Evolutionary conservation across 306 rosid species (phyloP).

Genomic region (Sesbania bispinosa): DNA sequence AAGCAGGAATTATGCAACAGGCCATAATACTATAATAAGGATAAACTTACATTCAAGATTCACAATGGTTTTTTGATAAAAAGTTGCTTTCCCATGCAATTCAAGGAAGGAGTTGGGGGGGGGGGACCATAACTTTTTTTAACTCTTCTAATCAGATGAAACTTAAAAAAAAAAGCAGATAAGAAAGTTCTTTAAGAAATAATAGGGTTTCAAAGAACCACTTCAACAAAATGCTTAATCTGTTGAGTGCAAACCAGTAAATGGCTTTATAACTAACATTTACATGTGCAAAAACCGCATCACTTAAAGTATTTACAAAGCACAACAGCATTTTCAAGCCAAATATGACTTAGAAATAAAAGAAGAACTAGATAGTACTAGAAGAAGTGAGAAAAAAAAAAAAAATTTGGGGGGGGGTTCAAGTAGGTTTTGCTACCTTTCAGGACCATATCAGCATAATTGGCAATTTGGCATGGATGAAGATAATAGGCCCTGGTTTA

Average conservation of each 20-base stretch:
- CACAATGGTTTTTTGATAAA: neutral
- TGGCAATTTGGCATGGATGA: too few relatives aligned
- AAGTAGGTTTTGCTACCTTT: too few relatives aligned
- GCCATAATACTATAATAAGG: neutral
- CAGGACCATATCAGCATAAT: too few relatives aligned
- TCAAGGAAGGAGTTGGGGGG: neutral
- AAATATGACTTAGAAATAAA: neutral
- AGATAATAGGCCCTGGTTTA: too few relatives aligned
- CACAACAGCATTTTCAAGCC: neutral
- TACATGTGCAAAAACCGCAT: neutral
- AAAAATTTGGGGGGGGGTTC: too few relatives aligned
- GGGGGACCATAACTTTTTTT: neutral
- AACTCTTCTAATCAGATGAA: neutral
- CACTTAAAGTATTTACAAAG: neutral
- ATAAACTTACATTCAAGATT: neutral
- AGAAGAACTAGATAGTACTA: neutral
- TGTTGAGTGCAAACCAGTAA: neutral
- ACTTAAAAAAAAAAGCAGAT: neutral
- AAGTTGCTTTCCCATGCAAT: neutral
- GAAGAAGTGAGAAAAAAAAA: neutral
- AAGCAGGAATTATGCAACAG: neutral
- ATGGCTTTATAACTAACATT: conserved; percentile 3
- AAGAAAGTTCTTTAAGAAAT: neutral
- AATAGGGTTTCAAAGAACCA: neutral
- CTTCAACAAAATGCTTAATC: neutral